Evolutionary conservation across 805 yeast genomes (phyloP), one percentile per base, ranked within the genome.

Genomic region (Priceomyces carsonii): DNA sequence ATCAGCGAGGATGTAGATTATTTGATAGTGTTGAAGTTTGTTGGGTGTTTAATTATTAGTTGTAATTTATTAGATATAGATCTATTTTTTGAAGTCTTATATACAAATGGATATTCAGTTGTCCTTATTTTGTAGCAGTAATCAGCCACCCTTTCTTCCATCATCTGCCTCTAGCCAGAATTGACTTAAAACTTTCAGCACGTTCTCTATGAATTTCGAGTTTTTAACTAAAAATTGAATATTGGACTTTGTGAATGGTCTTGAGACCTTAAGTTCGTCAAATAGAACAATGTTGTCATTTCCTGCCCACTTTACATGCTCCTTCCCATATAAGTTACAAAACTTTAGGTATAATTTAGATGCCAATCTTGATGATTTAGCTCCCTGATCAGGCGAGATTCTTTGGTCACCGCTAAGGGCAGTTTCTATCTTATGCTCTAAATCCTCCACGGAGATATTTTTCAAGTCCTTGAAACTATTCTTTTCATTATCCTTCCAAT

Each of bases 11-110:
- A 0, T 36, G 62, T 3, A 63, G 66, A 41, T 45, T 73, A 8
- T 82, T 84, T 47, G 80, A 79, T n/a, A 35, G 58, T 8, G 46
- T 80, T 5, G 69, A 66, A 33, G 48, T 77, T 8, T 54, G 50
- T 24, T 70, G 75, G 74, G 19, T 36, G 19, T 28, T 32, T 10
- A 22, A 37, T 15, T 37, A 32, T 19, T 19, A 27, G 25, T 9
- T 32, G 21, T 22, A n/a, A 16, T 13, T 23, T 22, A n/a, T 19
- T 30, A n/a, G 13, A 14, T 13, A 30, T 5, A 7, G 18, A 17
- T n/a, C 15, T 8, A 27, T 27, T 14, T 12, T 26, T 8, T 10
- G 16, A 15, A 3, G n/a, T 27, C 14, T n/a, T n/a, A 19, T 21
- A 30, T 19, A 21, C 22, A 28, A n/a, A 28, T 28, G 18, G 19